Evolutionary conservation across 2,329 filamentous ascomycete genomes (phyloP), one percentile per base, ranked within the genome.

Genomic region (Fusarium nodosum): DNA sequence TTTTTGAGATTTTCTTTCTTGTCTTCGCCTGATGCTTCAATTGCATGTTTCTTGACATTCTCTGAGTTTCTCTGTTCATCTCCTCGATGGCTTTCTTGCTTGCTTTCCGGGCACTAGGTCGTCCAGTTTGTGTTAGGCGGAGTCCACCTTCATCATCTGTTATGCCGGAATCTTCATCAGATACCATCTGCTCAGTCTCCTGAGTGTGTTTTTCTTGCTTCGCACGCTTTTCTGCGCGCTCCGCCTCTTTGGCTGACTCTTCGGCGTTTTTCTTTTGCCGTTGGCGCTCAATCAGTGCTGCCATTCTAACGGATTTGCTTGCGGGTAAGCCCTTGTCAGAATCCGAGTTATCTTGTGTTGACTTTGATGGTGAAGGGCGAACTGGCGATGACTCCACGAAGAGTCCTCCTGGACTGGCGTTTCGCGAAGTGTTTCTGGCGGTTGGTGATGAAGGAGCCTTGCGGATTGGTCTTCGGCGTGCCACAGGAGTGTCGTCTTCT

Each of bases 41-140:
- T 79, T 98, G 95, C 88, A 97, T 92, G 76, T 92, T 97, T 70
- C 96, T 88, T 71, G 88, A 91, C 82, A 99, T 88, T 31, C 96
- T 89, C 81, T 99, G 96, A 2, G 95, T 97, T 80, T 99, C 96
- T 60, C 93, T 88, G 73, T 92, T 91, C 91, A 99, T 97, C 72
- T 98, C 95, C 77, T 97, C 93, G 42, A 97, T 78, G 0, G 96
- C 96, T 80, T 94, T 97, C 82, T 95, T 98, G 82, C 94, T 95
- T 1, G 96, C 94, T 77, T 96, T 97, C 15, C 96, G 88, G 12
- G 88, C 61, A 33, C 64, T 86, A 7, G 93, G 90, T 6, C 91
- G 88, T 28, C 86, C 84, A 39, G 87, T 83, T 75, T 94, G 92
- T 1, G 91, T 92, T 45, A 96, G 82, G 66, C 84, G 88, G 44